Conservation (phyloP, 768 basidiomycete genomes). For the Rhizopogon sp. region DNA sequence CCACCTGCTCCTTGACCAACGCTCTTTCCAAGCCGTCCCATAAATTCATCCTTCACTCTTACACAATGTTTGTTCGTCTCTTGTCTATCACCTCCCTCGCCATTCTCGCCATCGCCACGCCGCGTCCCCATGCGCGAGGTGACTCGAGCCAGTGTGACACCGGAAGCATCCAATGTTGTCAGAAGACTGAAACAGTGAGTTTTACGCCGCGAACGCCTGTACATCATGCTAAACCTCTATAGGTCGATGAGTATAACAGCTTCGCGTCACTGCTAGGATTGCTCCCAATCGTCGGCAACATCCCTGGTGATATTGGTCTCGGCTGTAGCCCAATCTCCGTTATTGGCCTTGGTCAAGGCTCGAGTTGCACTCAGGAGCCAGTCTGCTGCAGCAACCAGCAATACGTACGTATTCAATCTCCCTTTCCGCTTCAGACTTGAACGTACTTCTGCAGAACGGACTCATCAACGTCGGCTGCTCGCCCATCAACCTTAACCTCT, state of each 20-base stretch:
- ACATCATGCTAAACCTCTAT: background rate
- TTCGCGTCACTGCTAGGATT: conserved; percentile 2
- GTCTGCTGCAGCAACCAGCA: conserved; percentile 17
- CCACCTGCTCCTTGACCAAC: background rate
- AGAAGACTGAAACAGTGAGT: conserved; percentile 16
- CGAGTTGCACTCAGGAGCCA: conserved; percentile 19
- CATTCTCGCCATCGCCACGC: conserved; percentile 15
- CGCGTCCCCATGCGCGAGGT: conserved; percentile 15
- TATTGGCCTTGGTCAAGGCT: conserved; percentile 13
- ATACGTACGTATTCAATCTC: conserved; percentile 12
- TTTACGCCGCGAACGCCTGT: background rate
- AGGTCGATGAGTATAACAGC: conserved; percentile 8
- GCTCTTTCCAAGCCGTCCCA: background rate
- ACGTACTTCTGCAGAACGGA: conserved; percentile 1
- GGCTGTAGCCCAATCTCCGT: conserved; percentile 17
- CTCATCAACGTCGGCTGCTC: conserved; percentile 6
- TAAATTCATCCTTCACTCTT: background rate
- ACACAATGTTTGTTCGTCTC: conserved; percentile 17
- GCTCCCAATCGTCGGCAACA: conserved; percentile 9
- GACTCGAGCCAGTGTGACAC: conserved; percentile 10
- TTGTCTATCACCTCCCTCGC: conserved; percentile 14
- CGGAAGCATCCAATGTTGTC: conserved; percentile 16
- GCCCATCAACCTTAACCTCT: conserved; percentile 1
- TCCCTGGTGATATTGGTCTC: conserved; percentile 18
- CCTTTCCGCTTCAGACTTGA: background rate